Conservation (phyloP, 2,329 filamentous ascomycete genomes). For the Aspergillus fumigatiaffinis region DNA sequence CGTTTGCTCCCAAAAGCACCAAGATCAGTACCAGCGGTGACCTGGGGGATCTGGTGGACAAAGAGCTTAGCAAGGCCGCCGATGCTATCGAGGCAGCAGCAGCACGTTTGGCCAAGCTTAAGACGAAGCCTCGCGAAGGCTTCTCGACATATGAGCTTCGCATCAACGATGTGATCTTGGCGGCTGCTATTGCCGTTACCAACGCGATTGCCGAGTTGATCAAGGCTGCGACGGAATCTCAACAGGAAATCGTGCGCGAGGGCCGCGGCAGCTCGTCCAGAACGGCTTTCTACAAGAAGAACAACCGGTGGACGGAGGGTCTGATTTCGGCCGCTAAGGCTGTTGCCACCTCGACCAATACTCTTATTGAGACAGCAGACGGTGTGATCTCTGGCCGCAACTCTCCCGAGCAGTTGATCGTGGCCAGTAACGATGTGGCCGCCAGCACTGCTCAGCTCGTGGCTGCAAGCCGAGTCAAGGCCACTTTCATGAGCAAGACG, state of each 20-base stretch:
- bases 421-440: slow-evolving; percentile 94
- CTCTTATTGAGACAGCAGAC: slow-evolving; percentile 94
- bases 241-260: slow-evolving; percentile 94
- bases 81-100: slow-evolving; percentile 92
- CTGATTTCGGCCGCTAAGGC: slow-evolving; percentile 97
- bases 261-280: slow-evolving; percentile 81
- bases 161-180: slow-evolving; percentile 92
- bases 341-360: slow-evolving; percentile 89
- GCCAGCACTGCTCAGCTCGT: slow-evolving; percentile 96
- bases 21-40: slow-evolving; percentile 79
- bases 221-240: slow-evolving; percentile 86
- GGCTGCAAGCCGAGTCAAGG: slow-evolving; percentile 92
- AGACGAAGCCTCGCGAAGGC: slow-evolving; percentile 92
- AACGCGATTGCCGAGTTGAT: slow-evolving; percentile 91
- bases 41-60: slow-evolving; percentile 86
- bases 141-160: slow-evolving; percentile 95
- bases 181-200: slow-evolving; percentile 88
- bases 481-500: slow-evolving; percentile 94
- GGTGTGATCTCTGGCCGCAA: slow-evolving; percentile 89
- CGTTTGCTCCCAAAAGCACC: slow-evolving; percentile 80
- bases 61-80: slow-evolving; percentile 86
- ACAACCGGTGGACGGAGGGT: slow-evolving; percentile 98
- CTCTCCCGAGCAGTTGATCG: slow-evolving; percentile 93
- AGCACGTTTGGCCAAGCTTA: slow-evolving; percentile 82
- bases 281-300: slow-evolving; percentile 99